These are phyloP conservation scores for Chlorella vulgaris DNA, from an alignment of 139 green algal species.

Conservation along the genomic window DNA sequence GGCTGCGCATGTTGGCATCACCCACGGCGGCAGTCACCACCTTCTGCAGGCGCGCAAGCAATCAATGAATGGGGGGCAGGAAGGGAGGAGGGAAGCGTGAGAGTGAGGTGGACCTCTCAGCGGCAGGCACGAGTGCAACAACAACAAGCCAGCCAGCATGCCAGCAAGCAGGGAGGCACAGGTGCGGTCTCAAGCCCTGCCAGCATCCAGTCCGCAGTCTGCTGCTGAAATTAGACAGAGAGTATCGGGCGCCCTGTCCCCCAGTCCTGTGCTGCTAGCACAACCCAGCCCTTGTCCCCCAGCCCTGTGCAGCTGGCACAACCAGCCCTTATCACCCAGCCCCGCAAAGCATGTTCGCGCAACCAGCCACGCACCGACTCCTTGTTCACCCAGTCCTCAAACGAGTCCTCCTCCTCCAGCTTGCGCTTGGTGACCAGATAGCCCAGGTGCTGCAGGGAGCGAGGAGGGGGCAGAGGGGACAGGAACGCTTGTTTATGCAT, in stretches of 20 bases:
- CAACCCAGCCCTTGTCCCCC: too few species aligned
- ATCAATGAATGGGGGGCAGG: neutral
- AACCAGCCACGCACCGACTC: slow-evolving; percentile 49
- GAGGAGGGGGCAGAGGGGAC: slow-evolving; percentile 44
- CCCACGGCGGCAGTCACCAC: slow-evolving; percentile 66
- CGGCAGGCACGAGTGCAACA: too few species aligned
- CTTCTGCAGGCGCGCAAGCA: slow-evolving; percentile 4
- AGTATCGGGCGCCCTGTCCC: too few species aligned
- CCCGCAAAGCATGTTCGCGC: too few species aligned
- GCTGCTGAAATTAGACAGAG: neutral
- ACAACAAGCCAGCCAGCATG: too few species aligned
- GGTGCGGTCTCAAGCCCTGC: too few species aligned
- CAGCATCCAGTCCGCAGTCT: neutral
- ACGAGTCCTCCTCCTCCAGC: slow-evolving; percentile 92
- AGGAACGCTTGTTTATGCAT: neutral
- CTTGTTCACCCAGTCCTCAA: slow-evolving; percentile 77
- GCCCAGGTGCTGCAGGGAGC: slow-evolving; percentile 84
- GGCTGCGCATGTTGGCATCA: slow-evolving; percentile 92
- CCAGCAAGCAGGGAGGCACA: too few species aligned
- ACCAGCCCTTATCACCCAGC: too few species aligned
- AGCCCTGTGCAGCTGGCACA: too few species aligned
- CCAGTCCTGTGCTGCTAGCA: too few species aligned
- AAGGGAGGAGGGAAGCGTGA: neutral
- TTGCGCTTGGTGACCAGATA: slow-evolving; percentile 97
- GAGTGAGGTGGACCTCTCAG: neutral